A percentile compares a stretch with the other conserved stretches of the same genome.
Evolutionary conservation across 352 stramenopile species (phyloP).

Genomic region (Blastocystis sp.): DNA sequence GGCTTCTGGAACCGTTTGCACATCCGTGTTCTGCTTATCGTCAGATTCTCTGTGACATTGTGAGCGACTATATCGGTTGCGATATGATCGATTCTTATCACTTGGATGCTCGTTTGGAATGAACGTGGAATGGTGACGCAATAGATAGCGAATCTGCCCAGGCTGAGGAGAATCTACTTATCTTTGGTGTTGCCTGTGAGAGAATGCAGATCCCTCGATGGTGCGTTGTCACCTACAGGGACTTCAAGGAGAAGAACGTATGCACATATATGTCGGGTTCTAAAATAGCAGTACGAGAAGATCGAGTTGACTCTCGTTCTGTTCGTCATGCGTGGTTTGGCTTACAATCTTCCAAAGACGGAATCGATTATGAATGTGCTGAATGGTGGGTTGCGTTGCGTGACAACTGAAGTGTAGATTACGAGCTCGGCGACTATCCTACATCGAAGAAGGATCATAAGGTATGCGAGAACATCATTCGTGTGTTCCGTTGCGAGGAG

Average conservation of each 20-base stretch:
- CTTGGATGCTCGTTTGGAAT: neutral
- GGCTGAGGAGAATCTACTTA: conserved; percentile 29
- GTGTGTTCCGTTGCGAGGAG: neutral
- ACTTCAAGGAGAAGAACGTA: conserved; percentile 43
- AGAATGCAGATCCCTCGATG: conserved; percentile 24
- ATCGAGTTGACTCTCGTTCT: conserved; percentile 64
- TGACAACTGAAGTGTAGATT: conserved; percentile 1
- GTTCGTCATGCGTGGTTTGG: conserved; percentile 45
- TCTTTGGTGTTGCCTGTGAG: conserved; percentile 2
- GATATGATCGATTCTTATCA: conserved; percentile 11
- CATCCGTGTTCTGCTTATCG: neutral
- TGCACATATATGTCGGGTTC: neutral
- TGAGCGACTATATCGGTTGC: conserved; percentile 34
- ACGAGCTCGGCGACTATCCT: conserved; percentile 2
- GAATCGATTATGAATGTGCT: neutral
- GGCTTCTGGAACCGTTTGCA: conserved; percentile 23
- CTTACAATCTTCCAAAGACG: neutral
- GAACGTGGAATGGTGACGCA: neutral
- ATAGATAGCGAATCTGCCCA: conserved; percentile 13
- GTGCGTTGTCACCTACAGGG: conserved; percentile 23
- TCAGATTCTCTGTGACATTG: conserved; percentile 43
- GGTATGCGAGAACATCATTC: conserved; percentile 38
- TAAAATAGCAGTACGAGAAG: conserved; percentile 34
- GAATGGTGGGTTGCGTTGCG: neutral
- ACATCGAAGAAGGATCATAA: neutral